A percentile compares a stretch with the other conserved stretches of the same genome.
phyloP scores from a whole-genome alignment of 192 early-diverging fungal species.

The Geranomyces michiganensis region DNA sequence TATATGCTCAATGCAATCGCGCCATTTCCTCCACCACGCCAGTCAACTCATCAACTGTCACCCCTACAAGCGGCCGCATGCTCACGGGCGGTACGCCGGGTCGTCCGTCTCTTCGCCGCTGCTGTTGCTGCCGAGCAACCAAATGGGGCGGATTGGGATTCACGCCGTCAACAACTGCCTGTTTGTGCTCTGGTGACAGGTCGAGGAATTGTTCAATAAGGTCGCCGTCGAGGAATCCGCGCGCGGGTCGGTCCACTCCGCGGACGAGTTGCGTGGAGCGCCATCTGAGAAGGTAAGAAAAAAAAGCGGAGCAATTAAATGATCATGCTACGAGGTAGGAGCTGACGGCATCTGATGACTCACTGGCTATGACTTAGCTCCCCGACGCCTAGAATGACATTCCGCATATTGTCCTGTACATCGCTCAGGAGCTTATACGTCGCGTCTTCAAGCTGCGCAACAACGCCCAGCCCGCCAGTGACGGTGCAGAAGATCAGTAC shows the following conservation, averaged over 20 bases:
- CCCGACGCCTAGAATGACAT: conserved; percentile 59
- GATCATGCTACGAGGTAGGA: not conserved
- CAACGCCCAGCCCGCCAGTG: conserved; percentile 77
- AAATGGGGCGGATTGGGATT: too few relatives aligned
- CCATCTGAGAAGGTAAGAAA: conserved; percentile 46
- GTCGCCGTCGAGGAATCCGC: conserved; percentile 87
- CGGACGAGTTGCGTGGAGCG: conserved; percentile 61
- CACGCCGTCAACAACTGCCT: conserved; percentile 28
- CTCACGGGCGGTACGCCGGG: not conserved
- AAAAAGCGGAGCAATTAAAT: not conserved
- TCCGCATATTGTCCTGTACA: conserved; percentile 68
- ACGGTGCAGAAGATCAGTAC: conserved; percentile 76
- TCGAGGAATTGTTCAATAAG: conserved; percentile 86
- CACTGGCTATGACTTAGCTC: conserved; percentile 64
- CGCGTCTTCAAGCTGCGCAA: conserved; percentile 67
- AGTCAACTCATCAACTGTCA: conserved; percentile 53
- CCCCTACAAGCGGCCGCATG: conserved; percentile 11
- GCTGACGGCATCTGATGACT: conserved; percentile 3
- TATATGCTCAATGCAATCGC: conserved; percentile 48
- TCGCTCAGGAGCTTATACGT: conserved; percentile 59
- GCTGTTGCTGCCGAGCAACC: conserved; percentile 31
- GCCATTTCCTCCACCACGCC: conserved; percentile 63
- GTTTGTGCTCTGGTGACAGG: conserved; percentile 45
- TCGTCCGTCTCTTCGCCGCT: conserved; percentile 7
- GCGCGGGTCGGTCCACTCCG: conserved; percentile 42